These are phyloP conservation scores for Drechmeria coniospora DNA, from an alignment of 2,329 filamentous ascomycete species.

Conservation along the genomic window DNA sequence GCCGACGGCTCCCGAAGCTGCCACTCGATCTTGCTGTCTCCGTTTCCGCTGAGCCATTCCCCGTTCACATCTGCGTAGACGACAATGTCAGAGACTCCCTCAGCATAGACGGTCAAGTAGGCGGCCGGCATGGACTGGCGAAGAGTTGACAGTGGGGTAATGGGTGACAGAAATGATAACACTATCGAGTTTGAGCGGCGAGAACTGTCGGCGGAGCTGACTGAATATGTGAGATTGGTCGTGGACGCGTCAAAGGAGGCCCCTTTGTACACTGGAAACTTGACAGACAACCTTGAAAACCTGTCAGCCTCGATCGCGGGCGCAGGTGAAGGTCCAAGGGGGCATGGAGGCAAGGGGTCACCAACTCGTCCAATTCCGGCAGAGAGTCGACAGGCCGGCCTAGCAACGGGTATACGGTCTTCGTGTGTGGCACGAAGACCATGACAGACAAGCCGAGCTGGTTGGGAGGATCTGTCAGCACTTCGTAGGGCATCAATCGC, in stretches of 20 bases:
- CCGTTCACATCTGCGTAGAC: conserved; percentile 56
- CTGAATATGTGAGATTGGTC: conserved; percentile 32
- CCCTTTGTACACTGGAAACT: conserved; percentile 26
- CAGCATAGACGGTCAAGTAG: conserved; percentile 57
- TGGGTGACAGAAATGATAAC: conserved; percentile 53
- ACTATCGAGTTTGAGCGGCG: conserved; percentile 20
- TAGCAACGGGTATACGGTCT: conserved; percentile 32
- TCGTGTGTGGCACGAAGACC: conserved; percentile 25
- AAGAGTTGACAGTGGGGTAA: conserved; percentile 67
- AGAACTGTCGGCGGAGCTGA: conserved; percentile 14
- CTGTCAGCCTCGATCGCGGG: not conserved
- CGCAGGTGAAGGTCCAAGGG: not conserved
- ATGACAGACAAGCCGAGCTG: conserved; percentile 35
- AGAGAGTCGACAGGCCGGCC: conserved; percentile 36
- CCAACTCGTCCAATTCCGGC: conserved; percentile 10
- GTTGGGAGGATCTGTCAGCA: conserved; percentile 2
- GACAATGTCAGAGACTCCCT: conserved; percentile 48
- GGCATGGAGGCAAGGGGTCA: conserved; percentile 4
- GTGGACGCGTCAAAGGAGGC: conserved; percentile 32
- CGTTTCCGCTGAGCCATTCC: conserved; percentile 69
- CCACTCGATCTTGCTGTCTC: conserved; percentile 57
- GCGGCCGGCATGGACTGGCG: conserved; percentile 71
- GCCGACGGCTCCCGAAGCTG: conserved; percentile 24
- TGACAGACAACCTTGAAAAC: conserved; percentile 17
- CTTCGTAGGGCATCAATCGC: not conserved